Conservation (phyloP, 345 rosid genomes). For the Stellera chamaejasme region DNA sequence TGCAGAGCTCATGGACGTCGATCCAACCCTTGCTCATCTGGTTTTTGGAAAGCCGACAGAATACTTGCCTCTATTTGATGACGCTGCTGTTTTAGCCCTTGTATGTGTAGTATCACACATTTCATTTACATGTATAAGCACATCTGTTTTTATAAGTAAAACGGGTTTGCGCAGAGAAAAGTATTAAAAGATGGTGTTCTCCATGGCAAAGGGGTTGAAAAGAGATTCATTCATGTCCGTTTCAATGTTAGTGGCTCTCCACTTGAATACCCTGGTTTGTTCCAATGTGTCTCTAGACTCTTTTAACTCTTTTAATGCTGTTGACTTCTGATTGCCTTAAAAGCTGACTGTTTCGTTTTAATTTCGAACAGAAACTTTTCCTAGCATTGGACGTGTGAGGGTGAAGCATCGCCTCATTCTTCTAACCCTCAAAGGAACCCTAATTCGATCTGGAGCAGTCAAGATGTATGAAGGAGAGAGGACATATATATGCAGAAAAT, state of each 20-base stretch:
- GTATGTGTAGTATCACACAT: conserved; percentile 24
- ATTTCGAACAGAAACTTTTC: conserved; percentile 57
- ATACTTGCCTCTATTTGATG: conserved; percentile 53
- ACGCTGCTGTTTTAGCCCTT: conserved; percentile 74
- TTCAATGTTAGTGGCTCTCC: conserved; percentile 70
- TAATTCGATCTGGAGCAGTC: conserved; percentile 75
- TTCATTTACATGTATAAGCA: background rate
- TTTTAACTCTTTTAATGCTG: conserved; percentile 1
- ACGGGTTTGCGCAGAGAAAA: conserved; percentile 12
- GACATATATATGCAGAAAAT: conserved; percentile 72
- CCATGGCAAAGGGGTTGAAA: conserved; percentile 34
- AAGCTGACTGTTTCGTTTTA: conserved; percentile 3
- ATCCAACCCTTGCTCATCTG: conserved; percentile 52
- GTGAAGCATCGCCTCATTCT: conserved; percentile 83
- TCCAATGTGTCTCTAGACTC: conserved; percentile 1
- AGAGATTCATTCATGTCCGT: conserved; percentile 82
- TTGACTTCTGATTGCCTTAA: conserved; percentile 2
- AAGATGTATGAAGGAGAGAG: conserved; percentile 95
- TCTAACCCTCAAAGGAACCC: conserved; percentile 78
- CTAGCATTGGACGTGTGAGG: conserved; percentile 73
- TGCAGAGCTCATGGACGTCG: conserved; percentile 65
- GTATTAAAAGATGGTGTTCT: background rate
- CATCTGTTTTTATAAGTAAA: background rate
- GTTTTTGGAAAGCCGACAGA: conserved; percentile 48
- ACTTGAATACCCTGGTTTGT: conserved; percentile 66